Percentiles rank a stretch among this genome's conserved stretches.
Conservation (phyloP, 2,329 filamentous ascomycete species). For the Gnomoniopsis sp. region DNA sequence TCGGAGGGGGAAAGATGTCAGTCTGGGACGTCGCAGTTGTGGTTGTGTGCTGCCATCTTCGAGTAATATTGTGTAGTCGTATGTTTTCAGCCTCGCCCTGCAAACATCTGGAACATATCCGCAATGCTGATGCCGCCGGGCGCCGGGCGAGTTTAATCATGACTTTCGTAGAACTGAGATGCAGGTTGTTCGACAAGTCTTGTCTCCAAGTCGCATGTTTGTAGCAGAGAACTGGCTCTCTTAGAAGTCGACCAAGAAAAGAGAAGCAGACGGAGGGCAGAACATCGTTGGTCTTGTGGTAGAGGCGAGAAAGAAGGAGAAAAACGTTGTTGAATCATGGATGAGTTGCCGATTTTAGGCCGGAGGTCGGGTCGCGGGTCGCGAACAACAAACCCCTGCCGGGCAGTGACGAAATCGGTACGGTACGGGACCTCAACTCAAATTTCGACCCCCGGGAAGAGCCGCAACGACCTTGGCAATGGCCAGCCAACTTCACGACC, state of each 20-base stretch:
- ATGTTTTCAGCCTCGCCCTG: slow-evolving; percentile 31
- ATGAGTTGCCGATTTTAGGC: slow-evolving; percentile 11
- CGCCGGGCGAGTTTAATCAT: slow-evolving; percentile 36
- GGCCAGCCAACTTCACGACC: neutral
- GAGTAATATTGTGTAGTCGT: neutral
- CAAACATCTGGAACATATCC: slow-evolving; percentile 62
- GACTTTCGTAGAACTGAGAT: neutral
- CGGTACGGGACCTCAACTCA: slow-evolving; percentile 1
- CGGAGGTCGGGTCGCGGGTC: neutral
- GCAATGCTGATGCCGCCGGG: slow-evolving; percentile 37
- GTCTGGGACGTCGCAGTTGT: neutral
- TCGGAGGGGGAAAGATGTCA: slow-evolving; percentile 1
- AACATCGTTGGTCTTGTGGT: neutral
- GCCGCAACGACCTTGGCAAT: slow-evolving; percentile 12
- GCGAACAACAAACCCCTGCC: neutral
- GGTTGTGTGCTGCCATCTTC: slow-evolving; percentile 13
- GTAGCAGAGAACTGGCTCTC: neutral
- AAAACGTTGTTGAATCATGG: neutral
- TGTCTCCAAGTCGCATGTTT: neutral
- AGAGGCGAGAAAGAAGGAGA: neutral
- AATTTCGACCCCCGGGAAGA: slow-evolving; percentile 19
- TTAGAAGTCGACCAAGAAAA: neutral
- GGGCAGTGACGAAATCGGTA: neutral
- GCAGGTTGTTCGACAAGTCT: neutral
- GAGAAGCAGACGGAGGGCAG: neutral